Evolutionary conservation across 1,284 basidiomycete species (phyloP), one percentile per base, ranked within the genome.

Genomic region (Peniophora sp.): DNA sequence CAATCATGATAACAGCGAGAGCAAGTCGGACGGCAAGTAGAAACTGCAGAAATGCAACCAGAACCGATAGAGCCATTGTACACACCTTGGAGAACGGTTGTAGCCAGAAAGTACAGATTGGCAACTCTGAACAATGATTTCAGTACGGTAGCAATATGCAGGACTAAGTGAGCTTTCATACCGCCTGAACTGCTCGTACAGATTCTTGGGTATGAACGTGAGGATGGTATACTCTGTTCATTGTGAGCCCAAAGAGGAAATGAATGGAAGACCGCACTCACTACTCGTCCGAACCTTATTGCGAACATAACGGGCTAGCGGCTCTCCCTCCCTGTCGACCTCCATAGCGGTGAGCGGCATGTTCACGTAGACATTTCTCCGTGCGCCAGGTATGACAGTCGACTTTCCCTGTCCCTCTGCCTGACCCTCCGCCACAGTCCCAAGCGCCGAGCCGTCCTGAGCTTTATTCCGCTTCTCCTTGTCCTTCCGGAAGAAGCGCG

Each of bases 261-360:
- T 38, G 45, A 35, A 25, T 41, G 51, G 20, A 1, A 14, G 16
- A 36, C 47, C 8, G 12, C 22, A 84, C 88, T 69, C 66, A 91
- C 89, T 96, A 58, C 87, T 89, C 44, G 95, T 97, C 61, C 90
- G 78, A 53, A 98, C 93, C 78, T 97, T 98, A 69, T 98, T 98
- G 59, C 95, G 75, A 32, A 82, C 81, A 69, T 95, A 98, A 24
- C 78, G 77, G 35, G 72, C 79, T 45, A 79, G 67, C 0, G 93
- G 93, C 56, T 97, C 90, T 27, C 92, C 90, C 50, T 82, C 66
- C 19, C 73, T 67, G 62, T 86, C 82, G 24, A 85, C 63, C 66
- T 94, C 86, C 53, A 74, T 71, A 17, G 78, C 72, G 3, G 83
- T 73, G 19, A 88, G 69, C 2, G 83, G 77, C 41, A 72, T 64